Evolutionary conservation across 108 stramenopile species (phyloP).

Genomic region (Fistulifera solaris): DNA sequence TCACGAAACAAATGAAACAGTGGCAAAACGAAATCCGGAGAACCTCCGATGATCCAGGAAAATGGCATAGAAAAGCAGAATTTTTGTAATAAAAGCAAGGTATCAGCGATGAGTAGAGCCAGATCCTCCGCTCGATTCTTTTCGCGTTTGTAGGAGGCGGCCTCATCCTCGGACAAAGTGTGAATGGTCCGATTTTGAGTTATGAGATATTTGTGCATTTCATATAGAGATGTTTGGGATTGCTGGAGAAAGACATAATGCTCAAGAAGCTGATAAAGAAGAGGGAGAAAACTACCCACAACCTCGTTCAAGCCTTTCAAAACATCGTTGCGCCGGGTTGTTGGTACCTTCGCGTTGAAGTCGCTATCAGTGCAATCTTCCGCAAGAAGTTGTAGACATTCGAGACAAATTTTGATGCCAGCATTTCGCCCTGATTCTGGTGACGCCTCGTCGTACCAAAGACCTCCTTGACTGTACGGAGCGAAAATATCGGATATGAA

Average conservation of each 20-base stretch:
- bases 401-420: conserved; percentile 69
- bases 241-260: conserved; percentile 44
- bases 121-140: conserved; percentile 21
- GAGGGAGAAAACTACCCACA: conserved; percentile 51
- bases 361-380: conserved; percentile 91
- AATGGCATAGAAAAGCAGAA: conserved; percentile 82
- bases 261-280: conserved; percentile 56
- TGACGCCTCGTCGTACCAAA: conserved; percentile 32
- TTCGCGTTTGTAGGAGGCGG: conserved; percentile 45
- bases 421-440: conserved; percentile 9
- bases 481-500: conserved; percentile 55
- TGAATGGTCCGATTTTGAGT: conserved; percentile 38
- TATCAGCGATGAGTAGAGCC: conserved; percentile 49
- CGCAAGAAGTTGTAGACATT: conserved; percentile 62
- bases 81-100: conserved; percentile 48
- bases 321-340: conserved; percentile 75
- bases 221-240: conserved; percentile 37
- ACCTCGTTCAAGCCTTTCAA: conserved; percentile 81
- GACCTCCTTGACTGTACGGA: conserved; percentile 24
- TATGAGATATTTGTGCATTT: conserved; percentile 62
- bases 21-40: conserved; percentile 55
- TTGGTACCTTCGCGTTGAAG: conserved; percentile 85
- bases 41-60: conserved; percentile 58
- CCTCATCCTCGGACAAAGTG: conserved; percentile 67
- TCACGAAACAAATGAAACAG: conserved; percentile 70